These are phyloP conservation scores for Begonia loranthoides DNA, from an alignment of 306 rosid species.

Conservation along the genomic window DNA sequence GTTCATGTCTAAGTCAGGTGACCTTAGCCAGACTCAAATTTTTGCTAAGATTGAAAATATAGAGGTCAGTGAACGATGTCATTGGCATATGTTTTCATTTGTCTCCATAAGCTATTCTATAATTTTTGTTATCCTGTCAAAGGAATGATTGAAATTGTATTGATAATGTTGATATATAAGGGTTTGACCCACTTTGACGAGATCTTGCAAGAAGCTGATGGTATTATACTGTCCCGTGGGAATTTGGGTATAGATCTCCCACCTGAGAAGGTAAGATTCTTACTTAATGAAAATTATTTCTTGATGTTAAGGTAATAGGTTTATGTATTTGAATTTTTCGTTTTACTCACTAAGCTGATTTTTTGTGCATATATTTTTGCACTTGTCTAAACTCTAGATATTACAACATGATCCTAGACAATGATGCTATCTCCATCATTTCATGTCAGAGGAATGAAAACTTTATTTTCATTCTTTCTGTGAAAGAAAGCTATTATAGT, in stretches of 20 bases:
- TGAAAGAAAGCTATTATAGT: too few species aligned
- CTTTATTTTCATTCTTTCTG: too few species aligned
- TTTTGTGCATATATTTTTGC: too few species aligned
- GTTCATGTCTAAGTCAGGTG: conserved; percentile 30
- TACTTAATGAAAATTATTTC: background rate
- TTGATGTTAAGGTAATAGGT: too few species aligned
- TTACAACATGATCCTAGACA: too few species aligned
- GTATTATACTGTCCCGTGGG: conserved; percentile 45
- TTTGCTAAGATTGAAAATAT: conserved; percentile 41
- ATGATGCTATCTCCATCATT: too few species aligned
- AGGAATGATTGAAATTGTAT: too few species aligned
- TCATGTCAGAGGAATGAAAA: too few species aligned
- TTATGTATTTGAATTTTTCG: too few species aligned
- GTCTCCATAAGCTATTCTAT: background rate
- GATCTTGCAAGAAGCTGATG: conserved; percentile 46
- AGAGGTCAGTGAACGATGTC: conserved; percentile 17
- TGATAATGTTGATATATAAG: conserved; percentile 3
- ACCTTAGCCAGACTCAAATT: conserved; percentile 40
- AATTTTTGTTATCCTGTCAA: background rate
- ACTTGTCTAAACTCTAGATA: too few species aligned
- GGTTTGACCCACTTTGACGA: conserved; percentile 44
- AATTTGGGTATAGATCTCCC: conserved; percentile 48
- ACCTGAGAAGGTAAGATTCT: conserved; percentile 32
- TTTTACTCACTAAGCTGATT: too few species aligned
- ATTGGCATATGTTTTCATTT: background rate